Evolutionary conservation across 1,284 basidiomycete genomes (phyloP), one percentile per base, ranked within the genome.

Genomic region (Mrakiaceae sp.): DNA sequence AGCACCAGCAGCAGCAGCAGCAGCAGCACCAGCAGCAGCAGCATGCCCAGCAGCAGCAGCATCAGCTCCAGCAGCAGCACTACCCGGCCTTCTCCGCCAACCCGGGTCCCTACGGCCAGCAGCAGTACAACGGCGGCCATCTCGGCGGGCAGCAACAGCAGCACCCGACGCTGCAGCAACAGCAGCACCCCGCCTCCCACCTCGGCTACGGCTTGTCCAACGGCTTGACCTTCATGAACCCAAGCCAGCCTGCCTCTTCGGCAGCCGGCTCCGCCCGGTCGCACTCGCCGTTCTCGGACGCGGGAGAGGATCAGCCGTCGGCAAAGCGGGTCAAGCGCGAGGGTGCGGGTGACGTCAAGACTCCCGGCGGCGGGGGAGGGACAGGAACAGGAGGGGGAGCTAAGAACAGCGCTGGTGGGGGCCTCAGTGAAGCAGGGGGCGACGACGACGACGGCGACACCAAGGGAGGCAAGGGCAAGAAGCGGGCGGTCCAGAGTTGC

Each of bases 401-500:
- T 10, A 27, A 27, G 27, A 27, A 27, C 27, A 27, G 27, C 27
- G 27, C 27, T 27, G 27, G 27, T 27, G 27, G 27, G 27, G 27
- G 27, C 27, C 27, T 1, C 27, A 49, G 48, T n/a, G 48, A 49
- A n/a, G 48, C n/a, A 9, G 48, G n/a, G 48, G n/a, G 48, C n/a
- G n/a, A n/a, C 10, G 48, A 9, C 48, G 48, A 44, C 27, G 40
- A 58, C 56, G 12, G n/a, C 39, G 27, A 43, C 14, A 12, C 42
- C 42, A 62, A 62, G 44, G 9, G 60, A 27, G 50, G 51, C 50
- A 59, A 27, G 27, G 14, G 27, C 40, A 58, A 53, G 47, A 69
- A 58, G 66, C 66, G 27, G 66, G 67, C 64, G 62, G 77, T 78
- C 1, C 77, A 78, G 70, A 77, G 75, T 58, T 78, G 77, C 61